Evolutionary conservation across 345 rosid species (phyloP).

Genomic region (Brassica carinata): DNA sequence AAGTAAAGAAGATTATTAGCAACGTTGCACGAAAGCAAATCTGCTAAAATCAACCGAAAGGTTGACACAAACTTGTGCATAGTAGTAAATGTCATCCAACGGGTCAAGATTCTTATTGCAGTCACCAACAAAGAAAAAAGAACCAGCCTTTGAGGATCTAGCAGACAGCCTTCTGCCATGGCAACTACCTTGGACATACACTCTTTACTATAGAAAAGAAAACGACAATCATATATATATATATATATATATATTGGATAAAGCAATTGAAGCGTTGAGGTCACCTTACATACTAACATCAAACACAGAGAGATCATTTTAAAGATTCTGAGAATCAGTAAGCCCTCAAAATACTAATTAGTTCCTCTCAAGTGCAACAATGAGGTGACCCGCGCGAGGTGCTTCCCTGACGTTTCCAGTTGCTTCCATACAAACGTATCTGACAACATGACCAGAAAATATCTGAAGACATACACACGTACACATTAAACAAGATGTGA

Average conservation of each 20-base stretch:
- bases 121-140: constrained; percentile 73
- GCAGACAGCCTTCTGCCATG: constrained; percentile 73
- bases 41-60: constrained; percentile 7
- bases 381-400: constrained; percentile 91
- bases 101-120: constrained; percentile 92
- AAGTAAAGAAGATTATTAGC: constrained; percentile 19
- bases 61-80: constrained; percentile 55
- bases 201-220: constrained; percentile 56
- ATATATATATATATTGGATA: too few species aligned
- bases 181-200: constrained; percentile 65
- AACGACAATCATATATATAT: not conserved
- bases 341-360: constrained; percentile 93
- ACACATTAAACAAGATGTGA: not conserved
- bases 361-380: constrained; percentile 75
- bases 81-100: constrained; percentile 84
- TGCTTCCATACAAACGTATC: constrained; percentile 87
- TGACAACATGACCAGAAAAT: constrained; percentile 31
- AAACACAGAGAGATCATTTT: too few species aligned
- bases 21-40: not conserved
- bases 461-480: constrained; percentile 22
- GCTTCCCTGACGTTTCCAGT: constrained; percentile 72
- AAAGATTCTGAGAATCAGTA: constrained; percentile 68
- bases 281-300: too few species aligned
- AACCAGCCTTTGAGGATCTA: constrained; percentile 80
- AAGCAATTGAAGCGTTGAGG: too few species aligned